Base-by-base conservation (phyloP, 2,329 filamentous ascomycete genomes). In the Ceratocystis destructans region DNA sequence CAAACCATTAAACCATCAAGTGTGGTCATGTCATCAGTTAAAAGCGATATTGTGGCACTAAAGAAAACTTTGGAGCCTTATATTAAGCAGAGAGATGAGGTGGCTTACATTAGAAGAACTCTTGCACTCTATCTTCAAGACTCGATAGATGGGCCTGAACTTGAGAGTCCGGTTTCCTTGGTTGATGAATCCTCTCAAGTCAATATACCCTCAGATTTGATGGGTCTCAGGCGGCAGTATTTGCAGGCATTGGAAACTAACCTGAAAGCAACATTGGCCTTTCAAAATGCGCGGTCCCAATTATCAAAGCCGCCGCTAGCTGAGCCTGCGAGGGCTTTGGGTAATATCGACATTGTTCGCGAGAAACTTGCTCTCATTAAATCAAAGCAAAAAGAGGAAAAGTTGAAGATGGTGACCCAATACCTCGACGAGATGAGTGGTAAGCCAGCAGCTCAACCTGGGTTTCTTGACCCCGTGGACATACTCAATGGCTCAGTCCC, bases 61-160 rank as follows among this genome's bases (percentile, higher is more conserved):
- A 41, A 64, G 57, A 44, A 61, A 33, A 33, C 44, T 20, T 76
- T 87, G 25, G 74, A 77, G 44, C 79, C 81, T 3, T 84, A 79
- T 68, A 76, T 86, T 66, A 82, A 81, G 64, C 78, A 81, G 33
- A 79, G 83, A 31, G 82, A 85, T 67, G 82, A 87, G 70, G 77
- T 79, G 62, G 76, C 79, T 45, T 80, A 81, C 61, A 81, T 87
- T 66, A 78, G 82, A 69, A 80, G 80, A 62, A 75, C 84, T 37
- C 71, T 85, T 59, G 78, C 81, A 53, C 77, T 81, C 22, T 79
- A 85, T 69, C 74, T 87, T 3, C 78, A 66, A 41, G 65, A 66
- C 28, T 53, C 61, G 20, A 62, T 68, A 37, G 37, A 66, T 10
- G 67, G 64, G 15, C 67, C 67, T 31, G 64, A 66, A 31, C 46